Percentiles rank a stretch among this genome's conserved stretches.
phyloP scores from a whole-genome alignment of 768 basidiomycete genomes.

The Brasilioporus rufonigricans region DNA sequence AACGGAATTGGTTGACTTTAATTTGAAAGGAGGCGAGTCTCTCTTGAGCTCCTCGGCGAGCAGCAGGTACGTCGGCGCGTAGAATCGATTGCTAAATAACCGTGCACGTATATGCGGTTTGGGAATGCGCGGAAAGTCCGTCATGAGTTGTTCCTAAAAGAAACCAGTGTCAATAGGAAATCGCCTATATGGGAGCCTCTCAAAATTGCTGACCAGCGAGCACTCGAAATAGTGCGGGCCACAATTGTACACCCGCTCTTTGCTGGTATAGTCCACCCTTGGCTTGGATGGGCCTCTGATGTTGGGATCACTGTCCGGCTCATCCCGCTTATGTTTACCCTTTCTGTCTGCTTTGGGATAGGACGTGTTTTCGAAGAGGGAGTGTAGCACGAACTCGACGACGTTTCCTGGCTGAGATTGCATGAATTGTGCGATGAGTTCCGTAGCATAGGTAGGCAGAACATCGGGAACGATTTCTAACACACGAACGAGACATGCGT shows the following conservation, averaged over 20 bases:
- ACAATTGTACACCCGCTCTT: constrained; percentile 42
- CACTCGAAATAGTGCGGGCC: constrained; percentile 48
- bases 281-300: constrained; percentile 34
- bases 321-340: constrained; percentile 42
- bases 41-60: constrained; percentile 39
- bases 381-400: constrained; percentile 54
- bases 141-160: constrained; percentile 48
- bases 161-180: background rate
- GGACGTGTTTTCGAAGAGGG: constrained; percentile 56
- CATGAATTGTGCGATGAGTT: constrained; percentile 46
- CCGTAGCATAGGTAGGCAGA: constrained; percentile 49
- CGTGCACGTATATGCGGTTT: constrained; percentile 50
- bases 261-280: constrained; percentile 54
- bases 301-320: constrained; percentile 20
- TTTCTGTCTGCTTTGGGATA: constrained; percentile 58
- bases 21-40: constrained; percentile 35
- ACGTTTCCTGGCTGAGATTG: constrained; percentile 35
- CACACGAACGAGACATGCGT: constrained; percentile 44
- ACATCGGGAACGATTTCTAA: constrained; percentile 75
- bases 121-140: constrained; percentile 58
- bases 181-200: background rate
- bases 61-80: constrained; percentile 62
- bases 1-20: constrained; percentile 34
- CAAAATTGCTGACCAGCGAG: constrained; percentile 42
- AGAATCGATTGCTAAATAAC: constrained; percentile 44